A percentile compares a stretch with the other conserved stretches of the same genome.
These are phyloP conservation scores for Euphrasia arctica DNA, from an alignment of 305 asterid genomes.

Conservation along the genomic window DNA sequence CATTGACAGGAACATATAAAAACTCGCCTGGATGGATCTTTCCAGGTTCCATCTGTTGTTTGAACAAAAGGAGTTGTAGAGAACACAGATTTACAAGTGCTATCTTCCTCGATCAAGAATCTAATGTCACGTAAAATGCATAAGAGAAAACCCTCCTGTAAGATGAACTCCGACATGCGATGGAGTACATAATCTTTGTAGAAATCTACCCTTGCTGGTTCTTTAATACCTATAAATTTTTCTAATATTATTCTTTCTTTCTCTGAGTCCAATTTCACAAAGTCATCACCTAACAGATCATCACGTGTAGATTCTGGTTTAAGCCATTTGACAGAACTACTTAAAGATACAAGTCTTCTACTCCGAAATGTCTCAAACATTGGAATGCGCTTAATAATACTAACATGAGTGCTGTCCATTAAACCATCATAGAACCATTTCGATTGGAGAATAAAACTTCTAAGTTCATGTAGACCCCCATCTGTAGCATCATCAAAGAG, in stretches of 20 bases:
- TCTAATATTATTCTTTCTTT: conserved; percentile 70
- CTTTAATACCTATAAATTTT: conserved; percentile 65
- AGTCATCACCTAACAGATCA: conserved; percentile 74
- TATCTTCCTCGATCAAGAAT: conserved; percentile 63
- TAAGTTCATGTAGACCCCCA: conserved; percentile 81
- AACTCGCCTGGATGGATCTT: conserved; percentile 77
- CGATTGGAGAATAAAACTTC: conserved; percentile 91
- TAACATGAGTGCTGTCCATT: conserved; percentile 50
- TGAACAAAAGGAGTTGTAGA: conserved; percentile 69
- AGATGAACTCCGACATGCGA: conserved; percentile 62
- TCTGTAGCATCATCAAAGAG: conserved; percentile 72
- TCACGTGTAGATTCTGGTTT: conserved; percentile 69
- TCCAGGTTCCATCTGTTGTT: conserved; percentile 77
- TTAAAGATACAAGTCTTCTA: conserved; percentile 71
- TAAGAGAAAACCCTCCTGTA: conserved; percentile 52
- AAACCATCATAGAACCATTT: conserved; percentile 82
- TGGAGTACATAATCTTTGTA: conserved; percentile 69
- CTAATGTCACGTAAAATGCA: conserved; percentile 59
- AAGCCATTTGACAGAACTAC: conserved; percentile 79
- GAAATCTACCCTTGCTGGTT: conserved; percentile 68
- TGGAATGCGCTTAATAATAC: conserved; percentile 73
- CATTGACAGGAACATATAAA: no score
- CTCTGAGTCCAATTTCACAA: conserved; percentile 77
- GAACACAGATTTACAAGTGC: conserved; percentile 58
- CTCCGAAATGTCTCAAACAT: conserved; percentile 93